A percentile compares a stretch with the other conserved stretches of the same genome.
phyloP scores from a whole-genome alignment of 768 basidiomycete species.

The Phylloporus arenicola region DNA sequence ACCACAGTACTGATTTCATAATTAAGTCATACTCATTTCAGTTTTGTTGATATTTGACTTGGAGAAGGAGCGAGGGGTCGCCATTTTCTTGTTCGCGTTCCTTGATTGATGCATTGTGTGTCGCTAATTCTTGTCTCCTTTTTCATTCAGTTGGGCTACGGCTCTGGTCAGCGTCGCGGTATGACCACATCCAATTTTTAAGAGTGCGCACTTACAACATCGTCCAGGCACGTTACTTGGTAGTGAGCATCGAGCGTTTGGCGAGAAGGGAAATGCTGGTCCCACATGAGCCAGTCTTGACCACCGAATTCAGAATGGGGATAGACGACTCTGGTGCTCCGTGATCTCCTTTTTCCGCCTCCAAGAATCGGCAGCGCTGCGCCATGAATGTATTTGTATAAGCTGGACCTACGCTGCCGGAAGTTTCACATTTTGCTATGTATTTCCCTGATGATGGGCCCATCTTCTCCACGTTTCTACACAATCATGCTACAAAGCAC shows the following conservation, averaged over 20 bases:
- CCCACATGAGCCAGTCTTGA: not conserved
- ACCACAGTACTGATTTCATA: not conserved
- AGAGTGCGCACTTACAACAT: not conserved
- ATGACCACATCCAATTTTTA: not conserved
- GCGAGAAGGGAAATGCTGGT: not conserved
- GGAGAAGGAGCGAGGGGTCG: not conserved
- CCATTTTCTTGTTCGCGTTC: constrained; percentile 5
- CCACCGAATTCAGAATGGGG: constrained; percentile 8
- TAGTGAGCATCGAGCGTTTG: constrained; percentile 23
- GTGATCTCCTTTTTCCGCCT: not conserved
- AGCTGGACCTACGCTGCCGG: not conserved
- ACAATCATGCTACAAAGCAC: too few relatives aligned
- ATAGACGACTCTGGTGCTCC: not conserved
- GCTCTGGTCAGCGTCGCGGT: constrained; percentile 11
- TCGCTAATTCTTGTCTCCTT: not conserved
- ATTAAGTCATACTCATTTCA: not conserved
- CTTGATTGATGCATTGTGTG: not conserved
- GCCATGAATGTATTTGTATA: not conserved
- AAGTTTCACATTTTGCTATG: not conserved
- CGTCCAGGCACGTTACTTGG: constrained; percentile 22
- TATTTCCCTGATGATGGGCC: not conserved
- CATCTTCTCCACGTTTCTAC: too few relatives aligned
- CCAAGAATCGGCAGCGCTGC: not conserved
- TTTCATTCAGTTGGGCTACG: constrained; percentile 11
- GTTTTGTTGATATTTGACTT: not conserved